Evolutionary conservation across 2,329 filamentous ascomycete species (phyloP).

Genomic region (Fusarium sp.): DNA sequence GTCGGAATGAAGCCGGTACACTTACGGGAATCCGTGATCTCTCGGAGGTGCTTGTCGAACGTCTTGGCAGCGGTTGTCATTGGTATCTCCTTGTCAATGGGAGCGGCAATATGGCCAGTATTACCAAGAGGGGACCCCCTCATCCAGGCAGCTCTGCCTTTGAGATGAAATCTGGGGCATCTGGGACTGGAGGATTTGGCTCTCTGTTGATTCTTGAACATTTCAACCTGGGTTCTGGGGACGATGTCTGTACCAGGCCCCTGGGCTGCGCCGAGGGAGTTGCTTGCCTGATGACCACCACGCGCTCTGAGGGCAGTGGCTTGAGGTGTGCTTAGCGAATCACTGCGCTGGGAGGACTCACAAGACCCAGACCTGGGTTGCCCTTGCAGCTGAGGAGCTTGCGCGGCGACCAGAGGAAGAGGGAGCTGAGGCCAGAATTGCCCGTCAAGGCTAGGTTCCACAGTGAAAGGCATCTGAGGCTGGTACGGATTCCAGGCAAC

Average conservation of each 20-base stretch:
- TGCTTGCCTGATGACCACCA: slow-evolving; percentile 1
- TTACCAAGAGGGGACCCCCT: slow-evolving; percentile 26
- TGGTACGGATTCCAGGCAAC: not conserved
- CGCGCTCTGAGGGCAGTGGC: not conserved
- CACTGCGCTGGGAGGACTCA: slow-evolving; percentile 1
- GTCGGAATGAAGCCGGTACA: slow-evolving; percentile 31
- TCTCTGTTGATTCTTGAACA: slow-evolving; percentile 12
- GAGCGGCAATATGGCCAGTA: slow-evolving; percentile 13
- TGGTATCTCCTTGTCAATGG: not conserved
- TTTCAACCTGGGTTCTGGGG: slow-evolving; percentile 14
- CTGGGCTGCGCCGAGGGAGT: not conserved
- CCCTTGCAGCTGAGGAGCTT: not conserved
- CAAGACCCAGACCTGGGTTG: not conserved
- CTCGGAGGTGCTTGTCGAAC: slow-evolving; percentile 24
- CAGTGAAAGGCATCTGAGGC: not conserved
- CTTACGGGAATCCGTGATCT: slow-evolving; percentile 16
- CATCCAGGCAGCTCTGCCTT: slow-evolving; percentile 24
- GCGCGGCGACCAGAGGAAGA: not conserved
- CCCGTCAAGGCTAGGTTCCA: not conserved
- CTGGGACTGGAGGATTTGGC: not conserved
- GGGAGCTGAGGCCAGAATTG: slow-evolving; percentile 8
- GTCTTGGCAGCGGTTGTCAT: slow-evolving; percentile 1
- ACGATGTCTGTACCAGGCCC: not conserved
- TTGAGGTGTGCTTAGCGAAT: not conserved
- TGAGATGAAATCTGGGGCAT: slow-evolving; percentile 11